Evolutionary conservation across 257 asterid genomes (phyloP), one percentile per base, ranked within the genome.

Genomic region (Primulina huaijiensis): DNA sequence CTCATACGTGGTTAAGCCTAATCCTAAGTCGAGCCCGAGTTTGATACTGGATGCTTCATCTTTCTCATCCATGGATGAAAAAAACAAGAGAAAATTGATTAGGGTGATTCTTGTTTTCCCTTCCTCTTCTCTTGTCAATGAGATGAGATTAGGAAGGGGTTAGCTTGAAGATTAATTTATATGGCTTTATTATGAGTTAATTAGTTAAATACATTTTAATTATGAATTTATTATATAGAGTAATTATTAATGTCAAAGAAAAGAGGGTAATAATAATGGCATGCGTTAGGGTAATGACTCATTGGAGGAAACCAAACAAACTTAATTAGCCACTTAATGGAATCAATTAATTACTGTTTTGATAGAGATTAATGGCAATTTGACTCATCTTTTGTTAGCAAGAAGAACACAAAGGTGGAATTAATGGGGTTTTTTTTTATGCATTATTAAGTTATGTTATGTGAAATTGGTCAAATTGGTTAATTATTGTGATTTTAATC

Each of bases 281-380:
- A 74, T 80, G 81, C 88, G 85, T 80, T 80, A 76, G 83, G 76
- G 31, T 8, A 60, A 69, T 73, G 85, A 80, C 82, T 80, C 82
- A 81, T 78, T 43, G 64, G 82, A 80, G 80, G 85, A 78, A 78
- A 83, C 85, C 82, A 78, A 63, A 29, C 23, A 23, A 21, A 8
- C 20, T 65, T 65, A 50, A 50, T 50, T 50, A 17, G 7, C 16
- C 57, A 50, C 57, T 50, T 16, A 16, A 50, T 17, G 20, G 14
- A 16, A 50, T 50, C 21, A 16, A 50, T 50, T 50, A 16, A 50
- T 50, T 50, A 50, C 57, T 43, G 53, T 14, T 43, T 38, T 43
- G 3, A 43, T 43, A 43, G n/a, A 43, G 53, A 43, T 43, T 43
- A 43, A 43, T 43, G 53, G 0, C 7, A 43, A 8, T 43, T 43